Conservation (phyloP, 164 flowering plant species). For the Umbellularia californica region DNA sequence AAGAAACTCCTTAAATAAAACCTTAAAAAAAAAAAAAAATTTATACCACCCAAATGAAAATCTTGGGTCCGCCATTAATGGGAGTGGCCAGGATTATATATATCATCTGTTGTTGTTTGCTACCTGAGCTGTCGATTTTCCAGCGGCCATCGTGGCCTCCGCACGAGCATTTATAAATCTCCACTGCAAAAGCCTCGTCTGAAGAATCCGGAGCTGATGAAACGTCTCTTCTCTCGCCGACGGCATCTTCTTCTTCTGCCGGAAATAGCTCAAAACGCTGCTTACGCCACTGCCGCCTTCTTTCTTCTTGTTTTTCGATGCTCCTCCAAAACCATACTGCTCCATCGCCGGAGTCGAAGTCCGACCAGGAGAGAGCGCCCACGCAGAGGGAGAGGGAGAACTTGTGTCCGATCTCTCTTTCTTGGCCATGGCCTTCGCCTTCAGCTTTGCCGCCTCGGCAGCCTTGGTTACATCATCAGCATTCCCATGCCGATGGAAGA, state of each 20-base stretch:
- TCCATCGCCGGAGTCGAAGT: constrained; percentile 12
- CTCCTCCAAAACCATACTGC: not conserved
- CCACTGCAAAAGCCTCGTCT: constrained; percentile 64
- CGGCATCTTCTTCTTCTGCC: constrained; percentile 46
- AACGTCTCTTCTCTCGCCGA: constrained; percentile 33
- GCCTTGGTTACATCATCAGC: not conserved
- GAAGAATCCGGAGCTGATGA: constrained; percentile 38
- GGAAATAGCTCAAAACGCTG: constrained; percentile 56
- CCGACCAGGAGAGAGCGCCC: constrained; percentile 79
- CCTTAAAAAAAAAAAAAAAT: too few species aligned
- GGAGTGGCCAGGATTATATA: too few species aligned
- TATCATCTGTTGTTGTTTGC: not conserved
- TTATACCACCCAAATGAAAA: too few species aligned
- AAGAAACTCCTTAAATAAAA: too few species aligned
- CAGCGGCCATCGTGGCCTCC: constrained; percentile 29
- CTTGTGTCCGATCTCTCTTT: constrained; percentile 18
- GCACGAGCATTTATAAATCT: constrained; percentile 65
- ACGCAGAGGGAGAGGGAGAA: constrained; percentile 66
- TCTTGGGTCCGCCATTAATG: too few species aligned
- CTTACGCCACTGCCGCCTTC: constrained; percentile 18
- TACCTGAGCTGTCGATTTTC: constrained; percentile 50
- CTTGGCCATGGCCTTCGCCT: not conserved
- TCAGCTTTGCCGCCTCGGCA: not conserved
- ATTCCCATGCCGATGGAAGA: constrained; percentile 5
- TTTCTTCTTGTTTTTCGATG: constrained; percentile 6